phyloP scores from a whole-genome alignment of 805 yeast species.

The Candida sonorensis region DNA sequence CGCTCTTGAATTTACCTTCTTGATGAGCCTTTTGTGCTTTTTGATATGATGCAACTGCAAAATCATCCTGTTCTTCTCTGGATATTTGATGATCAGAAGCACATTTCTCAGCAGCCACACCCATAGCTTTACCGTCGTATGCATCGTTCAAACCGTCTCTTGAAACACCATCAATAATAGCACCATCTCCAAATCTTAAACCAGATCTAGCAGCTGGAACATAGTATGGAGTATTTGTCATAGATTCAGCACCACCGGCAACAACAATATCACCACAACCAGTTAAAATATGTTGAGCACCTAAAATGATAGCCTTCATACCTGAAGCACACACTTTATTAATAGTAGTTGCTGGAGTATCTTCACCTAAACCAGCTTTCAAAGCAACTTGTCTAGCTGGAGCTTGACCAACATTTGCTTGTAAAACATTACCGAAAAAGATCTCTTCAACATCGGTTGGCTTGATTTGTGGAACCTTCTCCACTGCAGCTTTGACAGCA shows the following conservation, averaged over 20 bases:
- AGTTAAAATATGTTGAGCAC: conserved; percentile 81
- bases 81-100: conserved; percentile 73
- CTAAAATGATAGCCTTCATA: conserved; percentile 83
- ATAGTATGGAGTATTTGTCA: conserved; percentile 95
- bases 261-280: conserved; percentile 90
- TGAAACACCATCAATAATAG: conserved; percentile 80
- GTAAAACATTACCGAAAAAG: conserved; percentile 85
- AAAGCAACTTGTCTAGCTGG: conserved; percentile 98
- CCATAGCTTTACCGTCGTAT: conserved; percentile 86
- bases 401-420: conserved; percentile 93
- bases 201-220: conserved; percentile 81
- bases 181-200: conserved; percentile 79
- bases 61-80: conserved; percentile 86
- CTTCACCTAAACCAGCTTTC: conserved; percentile 77
- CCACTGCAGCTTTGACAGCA: conserved; percentile 86
- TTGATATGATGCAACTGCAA: conserved; percentile 76
- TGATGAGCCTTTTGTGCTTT: conserved; percentile 79
- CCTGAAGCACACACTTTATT: conserved; percentile 99
- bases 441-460: conserved; percentile 81
- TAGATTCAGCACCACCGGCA: conserved; percentile 97
- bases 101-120: conserved; percentile 95
- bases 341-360: conserved; percentile 80
- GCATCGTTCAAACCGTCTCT: conserved; percentile 94
- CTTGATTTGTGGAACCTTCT: conserved; percentile 72
- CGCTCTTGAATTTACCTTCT: conserved; percentile 73